Evolutionary conservation across 2,329 filamentous ascomycete genomes (phyloP), one percentile per base, ranked within the genome.

Genomic region (Monilinia fructicola): DNA sequence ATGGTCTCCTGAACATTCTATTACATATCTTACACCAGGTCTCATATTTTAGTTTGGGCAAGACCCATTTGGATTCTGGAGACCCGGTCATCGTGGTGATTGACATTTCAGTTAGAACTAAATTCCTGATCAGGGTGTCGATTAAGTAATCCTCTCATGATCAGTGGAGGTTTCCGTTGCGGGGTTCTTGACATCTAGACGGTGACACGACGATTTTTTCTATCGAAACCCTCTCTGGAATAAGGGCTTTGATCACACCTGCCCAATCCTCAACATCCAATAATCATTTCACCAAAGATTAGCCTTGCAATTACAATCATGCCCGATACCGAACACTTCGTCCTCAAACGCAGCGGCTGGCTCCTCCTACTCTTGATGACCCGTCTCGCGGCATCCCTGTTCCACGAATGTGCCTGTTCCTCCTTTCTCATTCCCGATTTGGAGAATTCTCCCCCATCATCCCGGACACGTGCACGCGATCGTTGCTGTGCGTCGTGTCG

Each of bases 341-440:
- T 54, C 3, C 50, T 64, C 50, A 46, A 56, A 64, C 61, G 61
- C 28, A 55, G 50, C 40, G 50, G 50, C n/a, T 64, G 61, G 61
- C 50, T 64, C 9, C 10, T 64, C 10, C 61, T 64, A 14, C 50
- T 54, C 40, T 10, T 48, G 28, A 4, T 64, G 4, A 64, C 61
- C 21, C 52, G 40, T 14, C n/a, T 40, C 52, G 55, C 50, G 1
- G 50, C 40, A 31, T 12, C 14, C 5, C 23, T 55, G 21, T 38
- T 64, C 21, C 28, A 55, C 52, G 2, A 38, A 38, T 14, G 14
- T 18, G 28, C 53, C 40, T 26, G 16, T 18, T 18, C 6, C 50
- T 9, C 10, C 10, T 35, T 54, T 9, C 61, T 46, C 23, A 18
- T 42, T 3, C 40, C 21, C 6, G 21, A 46, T 48, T 7, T 59